Conservation (phyloP, 108 stramenopile genomes). For the Cylindrotheca fusiformis region DNA sequence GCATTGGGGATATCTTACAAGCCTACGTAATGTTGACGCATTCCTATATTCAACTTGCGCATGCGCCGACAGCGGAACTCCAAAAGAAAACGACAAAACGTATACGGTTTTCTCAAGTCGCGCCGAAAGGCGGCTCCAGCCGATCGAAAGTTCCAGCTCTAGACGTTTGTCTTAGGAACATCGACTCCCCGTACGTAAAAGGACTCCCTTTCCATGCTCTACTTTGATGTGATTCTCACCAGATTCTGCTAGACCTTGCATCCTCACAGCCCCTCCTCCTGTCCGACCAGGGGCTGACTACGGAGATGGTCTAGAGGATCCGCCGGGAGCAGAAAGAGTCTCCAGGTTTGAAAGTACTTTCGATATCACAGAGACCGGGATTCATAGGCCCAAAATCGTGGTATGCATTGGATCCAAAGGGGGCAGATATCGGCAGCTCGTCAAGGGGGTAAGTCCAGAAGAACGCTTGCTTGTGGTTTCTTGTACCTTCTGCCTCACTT, state of each 20-base stretch:
- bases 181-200: not conserved
- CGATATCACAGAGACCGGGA: conserved; percentile 74
- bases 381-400: conserved; percentile 89
- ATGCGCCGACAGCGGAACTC: conserved; percentile 32
- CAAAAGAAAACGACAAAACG: conserved; percentile 47
- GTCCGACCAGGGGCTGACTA: conserved; percentile 62
- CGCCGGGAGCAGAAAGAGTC: conserved; percentile 65
- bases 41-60: conserved; percentile 72
- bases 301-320: conserved; percentile 65
- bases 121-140: not conserved
- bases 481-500: not conserved
- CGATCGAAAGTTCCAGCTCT: conserved; percentile 8
- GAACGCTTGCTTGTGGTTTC: too few species aligned
- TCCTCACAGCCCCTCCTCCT: conserved; percentile 66
- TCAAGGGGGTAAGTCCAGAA: conserved; percentile 82
- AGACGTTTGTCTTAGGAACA: conserved; percentile 35
- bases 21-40: conserved; percentile 49
- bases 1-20: conserved; percentile 48
- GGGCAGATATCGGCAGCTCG: conserved; percentile 74
- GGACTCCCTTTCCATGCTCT: not conserved
- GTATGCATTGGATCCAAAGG: conserved; percentile 78
- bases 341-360: conserved; percentile 63
- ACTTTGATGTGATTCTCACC: too few species aligned
- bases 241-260: conserved; percentile 40
- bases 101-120: conserved; percentile 28